Percentiles rank a stretch among this genome's conserved stretches.
Evolutionary conservation across 352 stramenopile genomes (phyloP).

Genomic region (Pythium aquatile): DNA sequence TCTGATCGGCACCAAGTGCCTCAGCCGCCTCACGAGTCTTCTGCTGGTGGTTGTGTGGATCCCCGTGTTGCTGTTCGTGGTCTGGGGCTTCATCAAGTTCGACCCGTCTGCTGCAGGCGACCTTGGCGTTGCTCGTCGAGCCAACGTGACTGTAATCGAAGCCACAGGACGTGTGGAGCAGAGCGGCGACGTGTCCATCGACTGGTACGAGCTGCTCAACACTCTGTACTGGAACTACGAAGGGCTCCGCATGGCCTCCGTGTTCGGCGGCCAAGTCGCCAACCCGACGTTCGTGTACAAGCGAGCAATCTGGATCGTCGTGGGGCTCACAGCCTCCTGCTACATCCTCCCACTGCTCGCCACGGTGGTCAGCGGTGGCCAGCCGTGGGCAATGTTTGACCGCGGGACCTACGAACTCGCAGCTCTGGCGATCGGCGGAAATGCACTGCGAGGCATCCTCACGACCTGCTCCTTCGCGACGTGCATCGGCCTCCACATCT

Average conservation of each 20-base stretch:
- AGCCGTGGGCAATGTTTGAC: constrained; percentile 16
- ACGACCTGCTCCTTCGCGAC: constrained; percentile 69
- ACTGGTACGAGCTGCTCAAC: constrained; percentile 80
- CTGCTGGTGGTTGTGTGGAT: constrained; percentile 18
- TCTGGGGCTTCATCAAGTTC: constrained; percentile 19
- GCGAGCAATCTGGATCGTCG: constrained; percentile 61
- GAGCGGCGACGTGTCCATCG: constrained; percentile 24
- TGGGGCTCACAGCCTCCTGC: constrained; percentile 55
- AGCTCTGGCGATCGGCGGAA: constrained; percentile 6
- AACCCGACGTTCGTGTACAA: constrained; percentile 72
- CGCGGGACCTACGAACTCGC: constrained; percentile 16
- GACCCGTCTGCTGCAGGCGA: not conserved
- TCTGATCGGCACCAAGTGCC: constrained; percentile 26
- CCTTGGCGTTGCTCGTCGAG: constrained; percentile 8
- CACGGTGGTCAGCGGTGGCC: constrained; percentile 38
- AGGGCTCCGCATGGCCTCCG: constrained; percentile 78
- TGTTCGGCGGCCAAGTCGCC: constrained; percentile 83
- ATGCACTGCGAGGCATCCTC: constrained; percentile 40
- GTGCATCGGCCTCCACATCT: constrained; percentile 85
- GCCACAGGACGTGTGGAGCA: not conserved
- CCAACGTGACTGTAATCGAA: constrained; percentile 6
- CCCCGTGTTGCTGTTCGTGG: constrained; percentile 22
- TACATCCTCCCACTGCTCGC: constrained; percentile 84
- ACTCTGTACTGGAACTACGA: constrained; percentile 95
- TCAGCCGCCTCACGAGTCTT: constrained; percentile 16